Evolutionary conservation across 2,329 filamentous ascomycete species (phyloP).

Genomic region (Hypoxylon sp.): DNA sequence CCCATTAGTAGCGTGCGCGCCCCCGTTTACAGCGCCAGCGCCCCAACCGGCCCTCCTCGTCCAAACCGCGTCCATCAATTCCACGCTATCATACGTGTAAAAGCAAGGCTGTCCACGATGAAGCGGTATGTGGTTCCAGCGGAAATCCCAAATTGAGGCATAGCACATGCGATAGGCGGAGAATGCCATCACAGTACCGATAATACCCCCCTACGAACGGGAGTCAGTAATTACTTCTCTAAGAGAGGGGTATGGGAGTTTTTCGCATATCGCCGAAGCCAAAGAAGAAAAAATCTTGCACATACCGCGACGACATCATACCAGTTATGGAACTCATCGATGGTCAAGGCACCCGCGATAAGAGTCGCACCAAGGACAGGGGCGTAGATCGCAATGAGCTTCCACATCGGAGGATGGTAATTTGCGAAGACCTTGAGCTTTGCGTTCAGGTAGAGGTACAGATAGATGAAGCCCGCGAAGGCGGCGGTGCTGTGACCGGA

Average conservation of each 20-base stretch:
- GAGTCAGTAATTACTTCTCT: not conserved
- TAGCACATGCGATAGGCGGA: constrained; percentile 77
- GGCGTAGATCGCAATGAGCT: constrained; percentile 74
- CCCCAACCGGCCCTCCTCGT: constrained; percentile 75
- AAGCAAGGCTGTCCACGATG: constrained; percentile 70
- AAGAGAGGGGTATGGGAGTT: not conserved
- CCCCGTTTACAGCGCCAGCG: constrained; percentile 54
- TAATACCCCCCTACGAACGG: constrained; percentile 72
- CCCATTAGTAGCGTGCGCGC: constrained; percentile 25
- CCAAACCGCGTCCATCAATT: constrained; percentile 69
- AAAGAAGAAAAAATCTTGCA: not conserved
- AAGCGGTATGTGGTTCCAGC: constrained; percentile 75
- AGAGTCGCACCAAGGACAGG: constrained; percentile 77
- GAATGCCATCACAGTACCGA: constrained; percentile 77
- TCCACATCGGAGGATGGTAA: constrained; percentile 82
- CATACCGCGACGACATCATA: constrained; percentile 61
- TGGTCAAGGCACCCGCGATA: constrained; percentile 78
- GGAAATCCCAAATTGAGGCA: constrained; percentile 77
- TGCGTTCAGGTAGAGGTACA: constrained; percentile 82
- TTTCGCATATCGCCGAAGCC: not conserved
- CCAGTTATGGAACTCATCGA: constrained; percentile 83
- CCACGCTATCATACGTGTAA: constrained; percentile 61
- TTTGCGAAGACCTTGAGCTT: constrained; percentile 83
- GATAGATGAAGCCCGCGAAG: constrained; percentile 79
- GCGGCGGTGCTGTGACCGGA: constrained; percentile 82